Conservation (phyloP, 2,329 filamentous ascomycete species). For the Aureobasidium sp. region DNA sequence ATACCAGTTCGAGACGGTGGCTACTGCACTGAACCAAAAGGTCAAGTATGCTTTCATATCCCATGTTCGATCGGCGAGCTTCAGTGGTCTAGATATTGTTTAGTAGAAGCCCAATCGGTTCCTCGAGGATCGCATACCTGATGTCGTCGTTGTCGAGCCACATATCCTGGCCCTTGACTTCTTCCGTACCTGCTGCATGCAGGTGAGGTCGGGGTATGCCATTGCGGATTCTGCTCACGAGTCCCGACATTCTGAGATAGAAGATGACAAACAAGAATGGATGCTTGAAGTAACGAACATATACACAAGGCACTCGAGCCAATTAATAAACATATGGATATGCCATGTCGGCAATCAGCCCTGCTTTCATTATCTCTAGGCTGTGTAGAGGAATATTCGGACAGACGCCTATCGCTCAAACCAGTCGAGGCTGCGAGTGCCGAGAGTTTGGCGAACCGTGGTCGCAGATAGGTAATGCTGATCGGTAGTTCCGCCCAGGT, state of each 20-base stretch:
- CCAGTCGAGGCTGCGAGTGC: not conserved
- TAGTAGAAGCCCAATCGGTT: not conserved
- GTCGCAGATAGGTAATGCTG: not conserved
- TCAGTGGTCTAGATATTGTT: not conserved
- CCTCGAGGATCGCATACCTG: not conserved
- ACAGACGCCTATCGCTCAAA: not conserved
- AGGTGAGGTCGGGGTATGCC: not conserved
- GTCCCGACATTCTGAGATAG: not conserved
- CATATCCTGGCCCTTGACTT: not conserved
- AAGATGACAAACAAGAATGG: not conserved
- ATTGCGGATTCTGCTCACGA: not conserved
- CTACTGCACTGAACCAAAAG: not conserved
- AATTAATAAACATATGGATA: not conserved
- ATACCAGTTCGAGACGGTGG: constrained; percentile 1
- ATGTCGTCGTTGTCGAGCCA: constrained; percentile 8
- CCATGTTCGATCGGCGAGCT: constrained; percentile 1
- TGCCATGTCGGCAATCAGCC: not conserved
- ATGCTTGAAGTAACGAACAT: not conserved
- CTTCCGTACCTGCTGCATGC: not conserved
- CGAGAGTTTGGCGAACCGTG: not conserved
- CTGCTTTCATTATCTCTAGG: not conserved
- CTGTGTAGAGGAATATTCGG: not conserved
- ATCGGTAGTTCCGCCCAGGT: not conserved
- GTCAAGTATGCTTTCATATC: not conserved
- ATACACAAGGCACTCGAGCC: not conserved